These are phyloP conservation scores for Picea engelmannii DNA, from an alignment of 83 land plant species.

Conservation along the genomic window DNA sequence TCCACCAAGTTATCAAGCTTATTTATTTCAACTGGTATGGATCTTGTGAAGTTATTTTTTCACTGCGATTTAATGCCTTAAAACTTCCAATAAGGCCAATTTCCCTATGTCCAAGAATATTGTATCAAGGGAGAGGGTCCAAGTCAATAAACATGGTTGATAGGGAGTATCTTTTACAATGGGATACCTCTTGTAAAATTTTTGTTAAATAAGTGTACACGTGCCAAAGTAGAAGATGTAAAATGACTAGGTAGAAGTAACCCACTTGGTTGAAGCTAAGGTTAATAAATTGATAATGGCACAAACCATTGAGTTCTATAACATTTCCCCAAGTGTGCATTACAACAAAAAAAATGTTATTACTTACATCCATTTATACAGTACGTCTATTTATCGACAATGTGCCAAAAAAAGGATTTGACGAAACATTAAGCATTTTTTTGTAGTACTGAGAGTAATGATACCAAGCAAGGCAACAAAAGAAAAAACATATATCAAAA, in stretches of 20 bases:
- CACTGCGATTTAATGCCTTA: constrained; percentile 44
- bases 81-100: constrained; percentile 9
- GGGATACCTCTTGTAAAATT: constrained; percentile 40
- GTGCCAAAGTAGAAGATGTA: constrained; percentile 51
- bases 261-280: constrained; percentile 61
- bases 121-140: constrained; percentile 7
- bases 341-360: not conserved
- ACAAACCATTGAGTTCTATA: constrained; percentile 65
- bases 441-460: no score
- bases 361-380: no score
- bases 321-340: constrained; percentile 58
- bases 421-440: no score
- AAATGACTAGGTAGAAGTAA: constrained; percentile 45
- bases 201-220: constrained; percentile 59
- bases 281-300: constrained; percentile 64
- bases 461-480: no score
- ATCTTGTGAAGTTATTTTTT: no score
- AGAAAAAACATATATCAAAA: no score
- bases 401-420: no score
- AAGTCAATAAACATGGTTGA: constrained; percentile 22
- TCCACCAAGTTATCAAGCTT: no score
- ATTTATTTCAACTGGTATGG: no score
- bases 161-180: constrained; percentile 13
- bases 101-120: not conserved
- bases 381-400: no score